These are phyloP conservation scores for Trichosporon asahii DNA, from an alignment of 1,284 basidiomycete genomes.

Conservation along the genomic window DNA sequence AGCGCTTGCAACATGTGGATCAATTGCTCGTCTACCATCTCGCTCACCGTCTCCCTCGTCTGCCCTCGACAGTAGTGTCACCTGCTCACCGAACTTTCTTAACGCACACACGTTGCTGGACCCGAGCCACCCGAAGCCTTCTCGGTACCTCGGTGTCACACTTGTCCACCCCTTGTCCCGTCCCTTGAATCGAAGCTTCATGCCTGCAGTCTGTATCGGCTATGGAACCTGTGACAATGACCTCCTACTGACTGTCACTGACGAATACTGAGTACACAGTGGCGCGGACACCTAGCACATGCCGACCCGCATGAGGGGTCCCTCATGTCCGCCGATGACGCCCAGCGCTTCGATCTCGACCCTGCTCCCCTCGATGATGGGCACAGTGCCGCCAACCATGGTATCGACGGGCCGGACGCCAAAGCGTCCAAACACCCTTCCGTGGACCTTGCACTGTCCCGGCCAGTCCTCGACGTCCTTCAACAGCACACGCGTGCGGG, in stretches of 20 bases:
- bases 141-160: background rate
- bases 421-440: constrained; percentile 14
- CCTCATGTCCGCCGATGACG: constrained; percentile 5
- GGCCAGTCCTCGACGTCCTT: constrained; percentile 18
- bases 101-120: too few relatives aligned
- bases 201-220: background rate
- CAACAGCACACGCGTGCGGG: constrained; percentile 25
- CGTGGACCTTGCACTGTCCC: constrained; percentile 24
- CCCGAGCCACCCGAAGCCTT: background rate
- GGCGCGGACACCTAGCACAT: background rate
- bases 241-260: background rate
- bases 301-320: background rate
- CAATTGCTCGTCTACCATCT: background rate
- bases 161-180: too few relatives aligned
- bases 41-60: background rate
- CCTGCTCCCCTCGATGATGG: constrained; percentile 18
- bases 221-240: background rate
- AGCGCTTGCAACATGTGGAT: background rate
- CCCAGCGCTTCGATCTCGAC: constrained; percentile 30
- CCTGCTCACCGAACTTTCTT: background rate
- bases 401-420: constrained; percentile 28
- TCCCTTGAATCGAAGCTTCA: background rate
- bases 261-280: background rate
- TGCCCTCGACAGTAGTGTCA: background rate
- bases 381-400: constrained; percentile 20